Conservation (phyloP, 2,329 filamentous ascomycete species). For the Cladophialophora chaetospira region DNA sequence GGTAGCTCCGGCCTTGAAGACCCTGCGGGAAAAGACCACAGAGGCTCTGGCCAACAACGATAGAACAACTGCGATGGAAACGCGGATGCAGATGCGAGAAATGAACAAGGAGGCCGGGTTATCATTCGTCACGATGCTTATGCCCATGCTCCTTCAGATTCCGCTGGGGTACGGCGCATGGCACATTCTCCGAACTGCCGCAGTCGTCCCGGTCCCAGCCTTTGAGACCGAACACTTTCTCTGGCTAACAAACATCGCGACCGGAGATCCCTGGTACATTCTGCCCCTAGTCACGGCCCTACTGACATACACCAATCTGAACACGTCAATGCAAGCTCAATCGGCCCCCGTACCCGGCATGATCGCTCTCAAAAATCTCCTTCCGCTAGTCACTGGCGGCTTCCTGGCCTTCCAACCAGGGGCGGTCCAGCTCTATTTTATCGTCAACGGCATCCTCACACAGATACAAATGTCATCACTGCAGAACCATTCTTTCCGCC, state of each 20-base stretch:
- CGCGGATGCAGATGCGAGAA: conserved; percentile 50
- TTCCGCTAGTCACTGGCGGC: conserved; percentile 56
- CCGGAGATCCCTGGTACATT: conserved; percentile 74
- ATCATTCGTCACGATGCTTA: conserved; percentile 52
- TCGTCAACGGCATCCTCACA: conserved; percentile 22
- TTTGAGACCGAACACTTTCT: conserved; percentile 69
- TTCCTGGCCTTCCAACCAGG: conserved; percentile 22
- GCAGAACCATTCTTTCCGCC: conserved; percentile 8
- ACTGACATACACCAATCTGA: conserved; percentile 60
- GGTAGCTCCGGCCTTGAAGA: conserved; percentile 60
- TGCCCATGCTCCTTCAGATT: conserved; percentile 62
- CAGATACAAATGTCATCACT: conserved; percentile 13
- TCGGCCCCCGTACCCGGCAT: conserved; percentile 35
- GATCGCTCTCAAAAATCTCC: conserved; percentile 39
- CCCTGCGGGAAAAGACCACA: conserved; percentile 59
- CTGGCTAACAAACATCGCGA: conserved; percentile 79
- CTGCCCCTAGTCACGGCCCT: conserved; percentile 66
- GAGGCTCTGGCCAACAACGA: conserved; percentile 48
- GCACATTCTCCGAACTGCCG: conserved; percentile 73
- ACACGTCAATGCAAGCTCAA: conserved; percentile 45
- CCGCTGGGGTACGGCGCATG: conserved; percentile 81
- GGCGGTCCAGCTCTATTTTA: conserved; percentile 22
- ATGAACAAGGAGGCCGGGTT: conserved; percentile 61
- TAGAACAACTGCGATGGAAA: conserved; percentile 49
- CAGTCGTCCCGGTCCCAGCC: conserved; percentile 75